phyloP scores from a whole-genome alignment of 2,329 filamentous ascomycete genomes.

The Thermoascus crustaceus region DNA sequence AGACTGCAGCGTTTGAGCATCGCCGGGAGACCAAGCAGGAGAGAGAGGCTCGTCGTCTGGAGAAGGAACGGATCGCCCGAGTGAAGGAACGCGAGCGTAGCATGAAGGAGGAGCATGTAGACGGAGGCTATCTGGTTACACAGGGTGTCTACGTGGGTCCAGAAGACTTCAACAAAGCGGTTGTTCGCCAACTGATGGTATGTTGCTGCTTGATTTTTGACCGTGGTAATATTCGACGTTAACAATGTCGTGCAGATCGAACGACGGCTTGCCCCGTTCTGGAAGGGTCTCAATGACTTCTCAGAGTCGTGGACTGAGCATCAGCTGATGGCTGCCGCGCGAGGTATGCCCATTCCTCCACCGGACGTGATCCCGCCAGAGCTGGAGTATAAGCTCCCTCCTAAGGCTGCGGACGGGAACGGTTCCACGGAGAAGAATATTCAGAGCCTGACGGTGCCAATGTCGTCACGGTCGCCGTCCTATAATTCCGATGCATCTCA shows the following conservation, averaged over 20 bases:
- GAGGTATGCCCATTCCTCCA: conserved; percentile 73
- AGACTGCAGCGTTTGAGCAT: conserved; percentile 44
- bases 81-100: conserved; percentile 83
- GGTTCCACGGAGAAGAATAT: conserved; percentile 53
- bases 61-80: conserved; percentile 68
- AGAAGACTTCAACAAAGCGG: conserved; percentile 85
- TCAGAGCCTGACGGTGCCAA: conserved; percentile 69
- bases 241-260: conserved; percentile 65
- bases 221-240: conserved; percentile 3
- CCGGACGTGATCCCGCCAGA: conserved; percentile 76
- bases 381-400: conserved; percentile 45
- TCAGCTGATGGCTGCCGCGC: conserved; percentile 84
- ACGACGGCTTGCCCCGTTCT: conserved; percentile 85
- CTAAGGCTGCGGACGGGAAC: conserved; percentile 38
- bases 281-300: conserved; percentile 86
- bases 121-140: conserved; percentile 90
- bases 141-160: conserved; percentile 85
- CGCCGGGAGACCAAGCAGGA: conserved; percentile 86
- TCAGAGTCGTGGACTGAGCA: conserved; percentile 84
- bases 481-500: conserved; percentile 66
- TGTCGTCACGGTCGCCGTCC: conserved; percentile 68
- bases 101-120: conserved; percentile 82
- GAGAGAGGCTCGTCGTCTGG: conserved; percentile 74
- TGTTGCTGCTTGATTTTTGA: conserved; percentile 13
- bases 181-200: conserved; percentile 88